A percentile compares a stretch with the other conserved stretches of the same genome.
phyloP scores from a whole-genome alignment of 176 grass and related monocot species.

The Aechmea fasciata region DNA sequence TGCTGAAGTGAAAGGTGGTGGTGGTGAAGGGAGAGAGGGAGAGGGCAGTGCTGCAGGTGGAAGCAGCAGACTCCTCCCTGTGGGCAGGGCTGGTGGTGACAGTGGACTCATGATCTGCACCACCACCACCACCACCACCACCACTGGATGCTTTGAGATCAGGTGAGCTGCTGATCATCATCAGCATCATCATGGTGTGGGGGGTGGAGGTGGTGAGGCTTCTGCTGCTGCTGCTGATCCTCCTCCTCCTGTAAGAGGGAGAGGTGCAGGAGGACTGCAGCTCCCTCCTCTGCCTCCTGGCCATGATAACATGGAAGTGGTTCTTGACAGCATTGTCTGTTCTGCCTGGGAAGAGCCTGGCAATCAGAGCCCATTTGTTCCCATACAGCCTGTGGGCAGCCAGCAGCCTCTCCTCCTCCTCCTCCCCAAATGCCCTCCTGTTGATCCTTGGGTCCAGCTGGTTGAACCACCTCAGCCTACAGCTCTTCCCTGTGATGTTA shows the following conservation, averaged over 20 bases:
- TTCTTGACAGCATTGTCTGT: conserved; percentile 97
- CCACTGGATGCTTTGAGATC: conserved; percentile 34
- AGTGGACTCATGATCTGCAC: conserved; percentile 33
- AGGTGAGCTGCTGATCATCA: neutral
- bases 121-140: too few relatives aligned
- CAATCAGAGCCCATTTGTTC: conserved; percentile 90
- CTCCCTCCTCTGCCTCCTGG: conserved; percentile 60
- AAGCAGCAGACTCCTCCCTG: conserved; percentile 41
- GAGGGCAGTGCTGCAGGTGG: conserved; percentile 78
- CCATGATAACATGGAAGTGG: conserved; percentile 94
- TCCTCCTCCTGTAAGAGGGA: conserved; percentile 60
- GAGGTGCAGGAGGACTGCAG: conserved; percentile 15
- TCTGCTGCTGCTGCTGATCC: conserved; percentile 8
- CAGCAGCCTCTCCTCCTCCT: conserved; percentile 73
- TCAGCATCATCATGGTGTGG: conserved; percentile 5
- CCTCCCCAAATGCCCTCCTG: conserved; percentile 50
- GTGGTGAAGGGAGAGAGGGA: conserved; percentile 44
- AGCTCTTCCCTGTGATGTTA: conserved; percentile 63
- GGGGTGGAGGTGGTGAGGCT: conserved; percentile 1
- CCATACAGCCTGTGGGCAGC: conserved; percentile 69
- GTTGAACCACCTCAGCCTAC: conserved; percentile 89
- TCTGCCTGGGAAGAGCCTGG: conserved; percentile 67
- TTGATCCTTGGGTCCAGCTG: conserved; percentile 87
- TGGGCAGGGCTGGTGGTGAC: conserved; percentile 13
- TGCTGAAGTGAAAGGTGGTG: conserved; percentile 27